A percentile compares a stretch with the other conserved stretches of the same genome.
Conservation (phyloP, 139 green algal species). For the Chlamydomonas asymmetrica region DNA sequence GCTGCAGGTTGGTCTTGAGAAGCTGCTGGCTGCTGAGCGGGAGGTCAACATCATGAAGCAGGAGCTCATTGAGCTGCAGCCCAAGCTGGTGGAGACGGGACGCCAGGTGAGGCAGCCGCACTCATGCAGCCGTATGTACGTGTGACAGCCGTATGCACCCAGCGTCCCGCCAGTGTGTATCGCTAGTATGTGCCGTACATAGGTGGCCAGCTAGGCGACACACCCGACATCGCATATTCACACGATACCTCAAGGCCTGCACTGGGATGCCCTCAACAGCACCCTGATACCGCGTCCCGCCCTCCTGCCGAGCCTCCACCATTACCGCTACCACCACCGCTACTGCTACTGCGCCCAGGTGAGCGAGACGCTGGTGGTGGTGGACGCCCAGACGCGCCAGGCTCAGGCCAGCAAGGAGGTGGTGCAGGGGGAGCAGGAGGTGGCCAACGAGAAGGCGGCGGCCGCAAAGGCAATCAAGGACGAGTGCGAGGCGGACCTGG, state of each 20-base stretch:
- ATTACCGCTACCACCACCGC: no score
- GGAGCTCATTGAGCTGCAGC: constrained; percentile 68
- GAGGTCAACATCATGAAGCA: constrained; percentile 52
- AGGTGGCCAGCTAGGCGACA: no score
- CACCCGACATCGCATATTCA: no score
- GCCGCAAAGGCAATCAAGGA: constrained; percentile 73
- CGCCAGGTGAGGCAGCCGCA: constrained; percentile 76
- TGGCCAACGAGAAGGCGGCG: constrained; percentile 63
- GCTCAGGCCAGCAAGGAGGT: constrained; percentile 62
- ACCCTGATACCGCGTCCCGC: no score
- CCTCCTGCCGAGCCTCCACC: no score
- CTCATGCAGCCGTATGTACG: no score
- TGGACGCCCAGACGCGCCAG: constrained; percentile 58
- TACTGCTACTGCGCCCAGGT: no score
- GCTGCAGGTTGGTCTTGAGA: constrained; percentile 67
- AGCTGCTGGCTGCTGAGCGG: constrained; percentile 52
- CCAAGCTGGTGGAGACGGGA: constrained; percentile 65
- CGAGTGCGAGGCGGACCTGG: constrained; percentile 73
- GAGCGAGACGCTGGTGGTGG: constrained; percentile 63
- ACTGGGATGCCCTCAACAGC: no score
- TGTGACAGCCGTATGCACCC: no score
- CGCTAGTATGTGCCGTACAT: no score
- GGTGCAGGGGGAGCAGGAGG: constrained; percentile 65
- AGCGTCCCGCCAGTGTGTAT: no score
- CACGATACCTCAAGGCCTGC: no score